These are phyloP conservation scores for Tylopilus intermedius DNA, from an alignment of 768 basidiomycete genomes.

Conservation along the genomic window DNA sequence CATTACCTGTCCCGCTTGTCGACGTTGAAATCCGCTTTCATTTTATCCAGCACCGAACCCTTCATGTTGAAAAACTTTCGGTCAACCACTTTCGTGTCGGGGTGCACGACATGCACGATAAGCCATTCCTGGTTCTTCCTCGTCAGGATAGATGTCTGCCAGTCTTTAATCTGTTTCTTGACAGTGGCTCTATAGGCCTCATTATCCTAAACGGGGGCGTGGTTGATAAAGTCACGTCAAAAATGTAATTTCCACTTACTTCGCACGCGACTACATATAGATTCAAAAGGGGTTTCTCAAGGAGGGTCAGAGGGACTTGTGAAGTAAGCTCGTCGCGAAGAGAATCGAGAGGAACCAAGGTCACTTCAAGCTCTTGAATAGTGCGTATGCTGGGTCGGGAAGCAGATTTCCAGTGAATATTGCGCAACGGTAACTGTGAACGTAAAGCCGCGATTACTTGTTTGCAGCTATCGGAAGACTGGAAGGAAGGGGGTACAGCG, in stretches of 20 bases:
- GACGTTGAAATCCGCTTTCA: constrained; percentile 86
- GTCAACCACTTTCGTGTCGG: constrained; percentile 55
- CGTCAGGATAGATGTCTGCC: constrained; percentile 63
- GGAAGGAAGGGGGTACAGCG: constrained; percentile 55
- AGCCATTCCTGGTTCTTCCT: constrained; percentile 91
- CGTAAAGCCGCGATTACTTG: constrained; percentile 60
- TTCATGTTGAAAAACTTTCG: constrained; percentile 81
- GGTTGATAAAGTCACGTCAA: constrained; percentile 6
- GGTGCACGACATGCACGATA: constrained; percentile 78
- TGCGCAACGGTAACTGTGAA: constrained; percentile 79
- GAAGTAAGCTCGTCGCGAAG: constrained; percentile 70
- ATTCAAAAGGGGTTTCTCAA: constrained; percentile 86
- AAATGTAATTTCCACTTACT: constrained; percentile 41
- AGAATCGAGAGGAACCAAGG: constrained; percentile 62
- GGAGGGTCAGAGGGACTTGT: constrained; percentile 67
- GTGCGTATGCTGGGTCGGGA: constrained; percentile 71
- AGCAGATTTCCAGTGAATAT: constrained; percentile 87
- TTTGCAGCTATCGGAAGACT: constrained; percentile 68
- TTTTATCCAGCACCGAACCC: constrained; percentile 81
- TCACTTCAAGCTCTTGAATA: constrained; percentile 83
- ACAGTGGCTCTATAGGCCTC: constrained; percentile 74
- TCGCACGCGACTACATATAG: constrained; percentile 86
- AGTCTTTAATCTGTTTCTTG: constrained; percentile 88
- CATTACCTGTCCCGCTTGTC: constrained; percentile 76
- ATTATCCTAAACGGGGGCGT: constrained; percentile 39